Evolutionary conservation across 805 yeast genomes (phyloP), one percentile per base, ranked within the genome.

Genomic region (Metschnikowia similis): DNA sequence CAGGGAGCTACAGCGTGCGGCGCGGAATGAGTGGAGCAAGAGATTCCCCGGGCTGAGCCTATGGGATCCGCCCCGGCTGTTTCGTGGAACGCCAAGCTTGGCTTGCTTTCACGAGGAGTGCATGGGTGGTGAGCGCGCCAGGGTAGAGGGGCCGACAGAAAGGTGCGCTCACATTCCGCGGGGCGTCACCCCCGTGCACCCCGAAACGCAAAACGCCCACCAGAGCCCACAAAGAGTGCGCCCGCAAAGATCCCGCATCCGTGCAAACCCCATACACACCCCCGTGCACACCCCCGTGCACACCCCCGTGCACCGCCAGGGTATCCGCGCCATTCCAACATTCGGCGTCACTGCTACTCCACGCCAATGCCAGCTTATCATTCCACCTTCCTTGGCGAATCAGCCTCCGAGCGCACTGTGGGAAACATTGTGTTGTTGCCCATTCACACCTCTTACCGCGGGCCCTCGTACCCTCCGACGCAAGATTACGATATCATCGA

Each of bases 341-440:
- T n/a, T 17, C 26, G 14, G 17, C 37, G 16, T 21, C 37, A 16
- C 14, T 21, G 4, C 10, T 16, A 7, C 26, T 35, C 37, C 41
- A 37, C 40, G 13, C 41, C 41, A 4, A 73, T 73, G 78, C 78
- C 78, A 75, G 94, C 92, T 8, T 87, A 84, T 61, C 94, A 87
- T 62, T 87, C 94, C 16, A 86, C 94, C 1, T 87, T 87, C 62
- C 74, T 84, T 32, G 80, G 79, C 21, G 89, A 84, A 54, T 14
- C 51, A 8, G 31, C 32, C 13, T 61, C 72, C n/a, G 68, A 74
- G 30, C 76, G 78, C 54, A 77, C 80, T 48, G 83, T 89, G 29
- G 92, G 90, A 35, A 92, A 91, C 69, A 74, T 89, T 54, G 88
- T 87, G 4, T 70, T 94, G n/a, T 71, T 91, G 49, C 97, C 99